phyloP scores from a whole-genome alignment of 176 grass and related monocot genomes.

The Eragrostis curvula region DNA sequence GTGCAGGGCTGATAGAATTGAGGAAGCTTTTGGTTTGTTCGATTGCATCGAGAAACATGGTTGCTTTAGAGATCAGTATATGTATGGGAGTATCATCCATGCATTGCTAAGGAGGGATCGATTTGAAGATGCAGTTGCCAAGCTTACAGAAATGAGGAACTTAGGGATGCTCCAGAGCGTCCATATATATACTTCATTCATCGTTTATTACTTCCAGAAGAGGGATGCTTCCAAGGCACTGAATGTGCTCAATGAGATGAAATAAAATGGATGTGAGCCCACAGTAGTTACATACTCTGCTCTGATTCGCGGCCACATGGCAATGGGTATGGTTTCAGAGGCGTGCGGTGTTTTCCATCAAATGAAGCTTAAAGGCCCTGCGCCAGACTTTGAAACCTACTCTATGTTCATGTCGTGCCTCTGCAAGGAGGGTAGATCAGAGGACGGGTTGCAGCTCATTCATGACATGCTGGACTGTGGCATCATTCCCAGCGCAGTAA shows the following conservation, averaged over 20 bases:
- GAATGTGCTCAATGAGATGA: slow-evolving; percentile 67
- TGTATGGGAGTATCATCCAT: slow-evolving; percentile 82
- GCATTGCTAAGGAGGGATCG: slow-evolving; percentile 60
- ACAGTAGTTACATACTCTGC: slow-evolving; percentile 75
- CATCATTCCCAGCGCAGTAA: slow-evolving; percentile 78
- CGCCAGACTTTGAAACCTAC: slow-evolving; percentile 79
- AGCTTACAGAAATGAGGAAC: slow-evolving; percentile 74
- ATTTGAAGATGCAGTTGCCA: slow-evolving; percentile 63
- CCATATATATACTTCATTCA: slow-evolving; percentile 69
- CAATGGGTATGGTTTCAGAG: slow-evolving; percentile 72
- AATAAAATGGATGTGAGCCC: slow-evolving; percentile 57
- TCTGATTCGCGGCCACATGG: slow-evolving; percentile 78
- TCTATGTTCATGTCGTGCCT: slow-evolving; percentile 86
- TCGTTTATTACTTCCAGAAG: slow-evolving; percentile 82
- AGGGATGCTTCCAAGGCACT: slow-evolving; percentile 63
- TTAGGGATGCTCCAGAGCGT: slow-evolving; percentile 55
- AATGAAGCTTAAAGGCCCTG: slow-evolving; percentile 82
- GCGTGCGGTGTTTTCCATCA: slow-evolving; percentile 54
- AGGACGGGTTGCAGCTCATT: slow-evolving; percentile 65
- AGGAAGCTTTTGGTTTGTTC: slow-evolving; percentile 61
- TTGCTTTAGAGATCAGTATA: slow-evolving; percentile 59
- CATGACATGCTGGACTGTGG: slow-evolving; percentile 66
- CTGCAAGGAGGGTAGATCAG: slow-evolving; percentile 72
- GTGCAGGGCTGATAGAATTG: slow-evolving; percentile 64
- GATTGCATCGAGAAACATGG: slow-evolving; percentile 55